phyloP scores from a whole-genome alignment of 805 yeast genomes.

The Yarrowia yakushimensis region DNA sequence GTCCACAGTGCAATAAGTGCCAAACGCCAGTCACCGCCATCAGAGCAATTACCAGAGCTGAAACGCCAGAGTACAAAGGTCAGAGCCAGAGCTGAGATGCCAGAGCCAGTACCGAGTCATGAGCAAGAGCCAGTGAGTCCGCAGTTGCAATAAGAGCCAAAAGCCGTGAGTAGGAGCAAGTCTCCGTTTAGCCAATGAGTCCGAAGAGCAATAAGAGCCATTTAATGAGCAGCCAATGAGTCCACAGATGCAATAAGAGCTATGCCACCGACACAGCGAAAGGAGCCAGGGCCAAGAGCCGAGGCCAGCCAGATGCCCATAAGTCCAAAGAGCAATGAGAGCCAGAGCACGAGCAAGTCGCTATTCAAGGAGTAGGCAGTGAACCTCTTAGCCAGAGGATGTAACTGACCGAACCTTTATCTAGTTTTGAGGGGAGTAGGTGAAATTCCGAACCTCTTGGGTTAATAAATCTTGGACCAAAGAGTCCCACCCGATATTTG shows the following conservation, averaged over 20 bases:
- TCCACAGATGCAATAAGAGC: not conserved
- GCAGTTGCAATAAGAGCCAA: not conserved
- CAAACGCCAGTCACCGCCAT: not conserved
- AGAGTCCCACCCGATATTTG: not conserved
- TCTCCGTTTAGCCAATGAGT: not conserved
- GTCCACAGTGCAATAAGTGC: not conserved
- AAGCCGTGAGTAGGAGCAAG: too few relatives aligned
- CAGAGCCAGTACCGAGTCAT: too few relatives aligned
- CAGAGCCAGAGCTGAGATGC: not conserved
- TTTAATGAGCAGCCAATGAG: not conserved
- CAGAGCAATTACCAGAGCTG: too few relatives aligned
- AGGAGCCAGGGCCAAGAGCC: not conserved
- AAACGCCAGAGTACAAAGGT: too few relatives aligned
- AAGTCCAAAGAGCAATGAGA: not conserved
- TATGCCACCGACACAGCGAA: not conserved
- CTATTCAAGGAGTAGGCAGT: not conserved
- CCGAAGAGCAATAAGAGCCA: not conserved
- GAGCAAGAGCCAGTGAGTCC: not conserved
- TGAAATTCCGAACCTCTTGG: constrained; percentile 1
- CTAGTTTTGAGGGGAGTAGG: not conserved
- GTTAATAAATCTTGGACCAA: not conserved
- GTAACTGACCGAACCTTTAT: not conserved
- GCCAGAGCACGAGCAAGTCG: not conserved
- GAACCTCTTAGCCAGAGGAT: not conserved
- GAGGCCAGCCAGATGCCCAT: not conserved